Evolutionary conservation across 169 alveolate species (phyloP), one percentile per base, ranked within the genome.

Genomic region (Theileria sp.): DNA sequence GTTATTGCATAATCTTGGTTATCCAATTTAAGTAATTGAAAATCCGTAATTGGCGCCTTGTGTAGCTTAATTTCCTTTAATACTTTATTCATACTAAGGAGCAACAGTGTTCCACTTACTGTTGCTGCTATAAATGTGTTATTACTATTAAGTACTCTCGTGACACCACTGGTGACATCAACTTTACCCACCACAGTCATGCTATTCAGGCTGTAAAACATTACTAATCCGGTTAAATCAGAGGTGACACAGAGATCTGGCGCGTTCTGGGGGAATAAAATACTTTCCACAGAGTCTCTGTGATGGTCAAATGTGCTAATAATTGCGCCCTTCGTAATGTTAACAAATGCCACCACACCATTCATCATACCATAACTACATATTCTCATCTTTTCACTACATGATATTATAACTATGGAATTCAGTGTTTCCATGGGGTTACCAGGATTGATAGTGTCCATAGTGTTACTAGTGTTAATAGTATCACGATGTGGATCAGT

Each of bases 231-330:
- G 15, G 19, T 19, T 17, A 54, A 19, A 15, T 19, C 62, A 1
- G 62, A 1, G 15, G 28, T 54, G 19, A 54, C 25, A n/a, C 28
- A 15, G 15, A 54, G 7, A 15, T 54, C 62, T n/a, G 5, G 8
- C 1, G 36, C 1, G 62, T 54, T 54, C 10, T 15, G 23, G 50
- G 75, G 49, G 28, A 71, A 80, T 61, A 70, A 15, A 1, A 80
- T 81, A 19, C 62, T 1, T 64, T 80, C 87, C 21, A 80, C 81
- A 4, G 87, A 68, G 71, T 70, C 81, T 36, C 30, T 44, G 72
- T 80, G 87, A 5, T 32, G 36, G 5, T 1, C 13, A 15, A 10
- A 66, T 80, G 69, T 34, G 28, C 62, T 26, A 28, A 71, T 19
- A 64, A 44, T 0, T 60, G 71, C 12, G 61, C 9, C 38, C 78